Percentiles rank a stretch among this genome's conserved stretches.
These are phyloP conservation scores for Phaeomoniella chlamydospora DNA, from an alignment of 2,329 filamentous ascomycete species.

Conservation along the genomic window DNA sequence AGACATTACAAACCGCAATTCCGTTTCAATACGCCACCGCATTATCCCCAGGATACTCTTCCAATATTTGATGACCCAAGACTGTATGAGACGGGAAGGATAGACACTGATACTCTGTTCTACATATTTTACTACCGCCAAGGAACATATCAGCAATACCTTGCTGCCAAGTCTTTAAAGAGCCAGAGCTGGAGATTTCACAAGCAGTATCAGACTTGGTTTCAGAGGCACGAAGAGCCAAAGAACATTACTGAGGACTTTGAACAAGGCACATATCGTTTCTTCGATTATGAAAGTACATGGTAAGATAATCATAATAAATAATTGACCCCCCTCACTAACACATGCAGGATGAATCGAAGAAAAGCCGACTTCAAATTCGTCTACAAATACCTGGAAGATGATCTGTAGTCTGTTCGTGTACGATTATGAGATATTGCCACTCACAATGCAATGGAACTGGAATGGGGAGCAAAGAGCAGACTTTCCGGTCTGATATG, in stretches of 20 bases:
- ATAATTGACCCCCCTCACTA: slow-evolving; percentile 4
- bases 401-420: slow-evolving; percentile 50
- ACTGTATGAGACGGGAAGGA: slow-evolving; percentile 58
- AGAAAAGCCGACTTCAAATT: slow-evolving; percentile 97
- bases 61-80: slow-evolving; percentile 82
- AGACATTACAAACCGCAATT: slow-evolving; percentile 73
- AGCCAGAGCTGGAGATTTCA: slow-evolving; percentile 98
- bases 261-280: slow-evolving; percentile 96
- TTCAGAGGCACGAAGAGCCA: slow-evolving; percentile 93
- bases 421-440: slow-evolving; percentile 1
- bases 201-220: slow-evolving; percentile 99
- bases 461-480: not conserved
- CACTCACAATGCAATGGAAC: slow-evolving; percentile 1
- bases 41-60: slow-evolving; percentile 88
- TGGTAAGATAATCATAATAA: slow-evolving; percentile 49
- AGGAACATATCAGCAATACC: slow-evolving; percentile 85
- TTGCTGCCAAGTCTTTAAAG: slow-evolving; percentile 93
- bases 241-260: slow-evolving; percentile 98
- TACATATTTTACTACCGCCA: slow-evolving; percentile 99
- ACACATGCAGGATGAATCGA: slow-evolving; percentile 74
- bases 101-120: slow-evolving; percentile 92
- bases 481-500: not conserved
- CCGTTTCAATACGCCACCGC: slow-evolving; percentile 61
- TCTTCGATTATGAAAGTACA: slow-evolving; percentile 98
- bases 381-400: slow-evolving; percentile 92